A percentile compares a stretch with the other conserved stretches of the same genome.
These are phyloP conservation scores for Mycena pura DNA, from an alignment of 768 basidiomycete genomes.

Conservation along the genomic window DNA sequence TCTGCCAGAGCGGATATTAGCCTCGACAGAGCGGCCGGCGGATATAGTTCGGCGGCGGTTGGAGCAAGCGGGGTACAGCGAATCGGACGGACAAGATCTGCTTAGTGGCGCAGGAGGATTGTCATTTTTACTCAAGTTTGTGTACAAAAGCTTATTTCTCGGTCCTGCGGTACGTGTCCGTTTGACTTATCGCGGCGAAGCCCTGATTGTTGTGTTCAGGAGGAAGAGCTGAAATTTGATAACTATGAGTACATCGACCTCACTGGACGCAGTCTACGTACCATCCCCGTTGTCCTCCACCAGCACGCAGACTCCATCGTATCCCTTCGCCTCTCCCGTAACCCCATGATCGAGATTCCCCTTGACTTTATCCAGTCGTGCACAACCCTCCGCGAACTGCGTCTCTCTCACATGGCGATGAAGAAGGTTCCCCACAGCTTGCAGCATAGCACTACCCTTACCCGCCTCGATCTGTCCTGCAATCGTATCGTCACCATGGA, in stretches of 20 bases:
- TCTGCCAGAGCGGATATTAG: conserved; percentile 80
- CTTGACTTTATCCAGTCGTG: conserved; percentile 96
- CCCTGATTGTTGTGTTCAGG: conserved; percentile 47
- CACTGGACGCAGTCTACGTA: conserved; percentile 77
- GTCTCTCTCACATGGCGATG: conserved; percentile 90
- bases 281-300: conserved; percentile 89
- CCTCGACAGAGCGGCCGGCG: conserved; percentile 82
- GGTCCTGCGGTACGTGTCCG: conserved; percentile 60
- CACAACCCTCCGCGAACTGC: conserved; percentile 80
- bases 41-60: conserved; percentile 83
- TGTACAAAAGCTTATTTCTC: conserved; percentile 82
- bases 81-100: conserved; percentile 78
- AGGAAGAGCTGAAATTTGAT: conserved; percentile 75
- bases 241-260: conserved; percentile 84
- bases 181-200: background rate
- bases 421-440: conserved; percentile 90
- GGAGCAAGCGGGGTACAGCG: conserved; percentile 88
- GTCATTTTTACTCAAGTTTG: conserved; percentile 86
- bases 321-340: conserved; percentile 87
- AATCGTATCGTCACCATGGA: conserved; percentile 92
- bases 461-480: conserved; percentile 86
- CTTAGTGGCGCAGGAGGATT: conserved; percentile 76
- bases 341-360: conserved; percentile 95
- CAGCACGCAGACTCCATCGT: conserved; percentile 84
- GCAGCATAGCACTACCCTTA: conserved; percentile 73